These are phyloP conservation scores for Scopulariopsis brevicaulis DNA, from an alignment of 2,329 filamentous ascomycete species.

Conservation along the genomic window DNA sequence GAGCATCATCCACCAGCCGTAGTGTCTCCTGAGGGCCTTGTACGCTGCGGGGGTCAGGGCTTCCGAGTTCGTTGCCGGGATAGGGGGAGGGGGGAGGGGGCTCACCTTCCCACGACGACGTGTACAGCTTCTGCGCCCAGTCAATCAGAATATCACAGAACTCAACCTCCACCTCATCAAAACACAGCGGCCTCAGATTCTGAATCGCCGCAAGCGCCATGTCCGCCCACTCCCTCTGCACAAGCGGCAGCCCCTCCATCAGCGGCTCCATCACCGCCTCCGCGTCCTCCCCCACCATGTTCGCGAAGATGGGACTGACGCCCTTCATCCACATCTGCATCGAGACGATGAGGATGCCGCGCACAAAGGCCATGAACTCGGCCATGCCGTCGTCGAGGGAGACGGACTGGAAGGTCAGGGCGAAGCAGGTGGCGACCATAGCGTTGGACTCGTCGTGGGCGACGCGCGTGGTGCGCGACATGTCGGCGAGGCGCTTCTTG, in stretches of 20 bases:
- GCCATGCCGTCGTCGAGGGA: constrained; percentile 43
- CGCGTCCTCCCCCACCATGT: constrained; percentile 28
- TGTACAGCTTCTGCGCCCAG: constrained; percentile 38
- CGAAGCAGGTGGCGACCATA: constrained; percentile 46
- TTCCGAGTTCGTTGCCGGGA: not conserved
- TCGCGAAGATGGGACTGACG: constrained; percentile 36
- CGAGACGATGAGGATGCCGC: constrained; percentile 42
- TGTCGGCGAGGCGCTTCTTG: constrained; percentile 38
- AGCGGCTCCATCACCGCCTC: constrained; percentile 28
- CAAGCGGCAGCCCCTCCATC: constrained; percentile 32
- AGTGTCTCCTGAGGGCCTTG: constrained; percentile 34
- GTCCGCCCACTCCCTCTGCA: constrained; percentile 31
- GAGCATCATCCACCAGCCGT: constrained; percentile 47
- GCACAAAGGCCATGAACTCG: constrained; percentile 51
- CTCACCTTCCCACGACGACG: constrained; percentile 40
- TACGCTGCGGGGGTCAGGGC: constrained; percentile 25
- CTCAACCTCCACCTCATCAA: constrained; percentile 27
- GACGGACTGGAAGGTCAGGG: constrained; percentile 47
- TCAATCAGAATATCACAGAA: constrained; percentile 32
- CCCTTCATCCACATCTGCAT: constrained; percentile 40
- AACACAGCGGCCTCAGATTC: constrained; percentile 30
- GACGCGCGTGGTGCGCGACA: constrained; percentile 23
- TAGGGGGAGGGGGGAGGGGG: not conserved
- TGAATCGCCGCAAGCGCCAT: constrained; percentile 31
- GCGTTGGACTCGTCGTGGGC: constrained; percentile 45